These are phyloP conservation scores for Alternaria gansuensis DNA, from an alignment of 2,329 filamentous ascomycete genomes.

Conservation along the genomic window DNA sequence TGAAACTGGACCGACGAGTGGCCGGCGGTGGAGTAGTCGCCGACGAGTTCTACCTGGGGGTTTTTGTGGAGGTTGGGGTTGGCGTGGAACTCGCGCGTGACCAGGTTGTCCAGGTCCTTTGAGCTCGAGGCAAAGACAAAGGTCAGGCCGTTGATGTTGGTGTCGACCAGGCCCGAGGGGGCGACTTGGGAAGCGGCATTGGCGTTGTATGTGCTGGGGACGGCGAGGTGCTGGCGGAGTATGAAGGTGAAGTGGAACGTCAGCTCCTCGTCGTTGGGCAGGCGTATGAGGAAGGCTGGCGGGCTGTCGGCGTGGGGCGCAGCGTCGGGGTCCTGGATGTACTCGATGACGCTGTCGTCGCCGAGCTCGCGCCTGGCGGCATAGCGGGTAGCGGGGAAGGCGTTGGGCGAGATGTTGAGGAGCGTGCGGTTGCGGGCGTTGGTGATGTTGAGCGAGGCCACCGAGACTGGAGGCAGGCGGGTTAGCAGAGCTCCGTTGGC, in stretches of 20 bases:
- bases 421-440: slow-evolving; percentile 81
- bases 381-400: slow-evolving; percentile 83
- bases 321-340: slow-evolving; percentile 88
- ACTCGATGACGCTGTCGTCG: slow-evolving; percentile 83
- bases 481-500: slow-evolving; percentile 29
- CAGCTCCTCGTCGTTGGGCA: slow-evolving; percentile 90
- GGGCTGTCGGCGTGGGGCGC: slow-evolving; percentile 45
- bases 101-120: slow-evolving; percentile 89
- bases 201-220: slow-evolving; percentile 50
- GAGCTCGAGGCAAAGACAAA: slow-evolving; percentile 88
- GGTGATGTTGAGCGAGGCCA: slow-evolving; percentile 82
- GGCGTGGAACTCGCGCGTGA: slow-evolving; percentile 94
- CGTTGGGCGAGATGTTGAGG: slow-evolving; percentile 81
- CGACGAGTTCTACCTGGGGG: slow-evolving; percentile 92
- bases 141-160: slow-evolving; percentile 85
- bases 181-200: slow-evolving; percentile 61
- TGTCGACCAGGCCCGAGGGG: slow-evolving; percentile 64
- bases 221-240: slow-evolving; percentile 65
- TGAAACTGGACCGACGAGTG: slow-evolving; percentile 85
- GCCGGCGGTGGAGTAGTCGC: slow-evolving; percentile 87
- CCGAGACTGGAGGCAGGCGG: slow-evolving; percentile 70
- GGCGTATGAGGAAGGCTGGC: slow-evolving; percentile 83
- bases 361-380: slow-evolving; percentile 74
- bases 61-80: slow-evolving; percentile 98
- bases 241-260: slow-evolving; percentile 93